phyloP scores from a whole-genome alignment of 495 filamentous ascomycete species.

The Penicillium psychrofluorescens region DNA sequence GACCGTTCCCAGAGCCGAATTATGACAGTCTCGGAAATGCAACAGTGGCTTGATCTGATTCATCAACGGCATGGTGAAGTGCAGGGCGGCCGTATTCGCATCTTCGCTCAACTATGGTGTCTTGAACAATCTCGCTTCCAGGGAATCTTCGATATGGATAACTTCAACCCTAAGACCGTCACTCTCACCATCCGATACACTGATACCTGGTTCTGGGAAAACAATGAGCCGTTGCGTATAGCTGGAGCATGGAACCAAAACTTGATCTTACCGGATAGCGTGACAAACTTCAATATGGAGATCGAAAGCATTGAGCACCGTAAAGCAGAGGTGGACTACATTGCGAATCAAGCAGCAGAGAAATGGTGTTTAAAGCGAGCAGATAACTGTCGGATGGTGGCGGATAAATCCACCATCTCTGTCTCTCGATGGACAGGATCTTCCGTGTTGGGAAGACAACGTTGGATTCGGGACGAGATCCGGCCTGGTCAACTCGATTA shows the following conservation, averaged over 20 bases:
- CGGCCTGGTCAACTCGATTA: slow-evolving; percentile 19
- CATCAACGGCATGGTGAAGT: slow-evolving; percentile 5
- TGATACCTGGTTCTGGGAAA: slow-evolving; percentile 25
- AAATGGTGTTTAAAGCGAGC: slow-evolving; percentile 19
- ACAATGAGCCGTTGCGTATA: slow-evolving; percentile 11
- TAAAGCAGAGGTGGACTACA: slow-evolving; percentile 17
- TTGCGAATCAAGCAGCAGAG: slow-evolving; percentile 10
- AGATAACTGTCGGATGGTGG: slow-evolving; percentile 10
- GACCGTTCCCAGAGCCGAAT: slow-evolving; percentile 6
- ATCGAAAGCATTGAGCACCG: slow-evolving; percentile 20
- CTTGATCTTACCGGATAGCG: slow-evolving; percentile 14
- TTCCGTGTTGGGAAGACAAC: slow-evolving; percentile 6
- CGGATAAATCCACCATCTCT: slow-evolving; percentile 4
- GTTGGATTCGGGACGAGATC: slow-evolving; percentile 22
- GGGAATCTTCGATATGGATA: slow-evolving; percentile 6
- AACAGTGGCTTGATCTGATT: slow-evolving; percentile 4
- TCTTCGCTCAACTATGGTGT: slow-evolving; percentile 17
- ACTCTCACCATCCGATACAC: slow-evolving; percentile 22
- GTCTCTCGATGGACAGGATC: slow-evolving; percentile 20
- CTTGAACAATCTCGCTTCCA: slow-evolving; percentile 13
- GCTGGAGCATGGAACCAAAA: slow-evolving; percentile 12
- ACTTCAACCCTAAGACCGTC: slow-evolving; percentile 13
- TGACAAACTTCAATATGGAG: slow-evolving; percentile 16
- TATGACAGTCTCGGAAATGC: slow-evolving; percentile 2
- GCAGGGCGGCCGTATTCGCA: background rate